Evolutionary conservation across 1,139 yeast genomes (phyloP), one percentile per base, ranked within the genome.

Genomic region (Candida smagusa): DNA sequence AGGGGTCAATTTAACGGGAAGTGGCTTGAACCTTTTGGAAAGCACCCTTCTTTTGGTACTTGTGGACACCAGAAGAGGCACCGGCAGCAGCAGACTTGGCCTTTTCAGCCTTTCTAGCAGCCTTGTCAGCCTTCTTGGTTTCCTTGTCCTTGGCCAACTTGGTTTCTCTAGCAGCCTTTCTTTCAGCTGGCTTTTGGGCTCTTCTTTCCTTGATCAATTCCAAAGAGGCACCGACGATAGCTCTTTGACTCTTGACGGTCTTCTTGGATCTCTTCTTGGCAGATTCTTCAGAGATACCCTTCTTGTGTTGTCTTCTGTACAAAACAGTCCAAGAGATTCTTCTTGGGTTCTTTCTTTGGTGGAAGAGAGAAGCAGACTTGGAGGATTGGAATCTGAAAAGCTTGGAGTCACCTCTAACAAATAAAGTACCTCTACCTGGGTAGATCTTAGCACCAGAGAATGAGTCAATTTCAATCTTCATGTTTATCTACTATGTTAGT

Each of bases 341-440:
- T 84, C 98, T 89, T 78, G 98, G 99, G 90, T 94, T 92, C 95
- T 92, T 92, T 84, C 97, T 89, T 82, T 94, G 99, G 68, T 84
- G 83, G 95, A 92, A 92, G 67, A 92, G 84, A 69, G 98, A 89
- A 64, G 96, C 94, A 68, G 95, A 81, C 80, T 92, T 94, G 59
- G 97, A 87, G 71, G 89, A 84, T 75, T 86, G 95, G 95, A 94
- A 92, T 84, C 99, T 89, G 95, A 92, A 92, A 68, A 90, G 75
- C 81, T 92, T 92, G 68, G 97, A 89, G 89, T 92, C 99, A 65
- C 97, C 97, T 79, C 99, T 90, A 75, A 92, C 92, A 70, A 88
- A 92, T 74, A 92, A 84, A 72, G 95, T 88, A 79, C 98, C 98
- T 83, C 97, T 87, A 78, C 98, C 97, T 81, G 98, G 98, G 96